Evolutionary conservation across 1,284 basidiomycete species (phyloP).

Genomic region (Testicularia cyperi): DNA sequence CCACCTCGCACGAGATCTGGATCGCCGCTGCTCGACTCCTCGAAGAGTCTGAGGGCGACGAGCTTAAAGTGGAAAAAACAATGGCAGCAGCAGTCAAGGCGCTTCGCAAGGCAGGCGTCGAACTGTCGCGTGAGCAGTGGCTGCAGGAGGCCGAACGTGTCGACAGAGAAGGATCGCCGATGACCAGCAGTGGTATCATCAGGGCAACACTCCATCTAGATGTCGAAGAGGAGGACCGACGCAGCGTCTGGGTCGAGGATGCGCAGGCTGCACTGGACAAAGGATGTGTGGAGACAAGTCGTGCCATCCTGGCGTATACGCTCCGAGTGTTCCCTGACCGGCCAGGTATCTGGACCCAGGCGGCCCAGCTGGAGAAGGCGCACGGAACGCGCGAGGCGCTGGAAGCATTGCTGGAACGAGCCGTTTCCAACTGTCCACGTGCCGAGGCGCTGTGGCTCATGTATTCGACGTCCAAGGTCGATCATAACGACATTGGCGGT

Average conservation of each 20-base stretch:
- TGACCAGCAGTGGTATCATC: constrained; percentile 90
- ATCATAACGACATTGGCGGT: constrained; percentile 74
- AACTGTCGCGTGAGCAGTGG: constrained; percentile 93
- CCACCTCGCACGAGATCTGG: constrained; percentile 97
- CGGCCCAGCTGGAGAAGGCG: constrained; percentile 85
- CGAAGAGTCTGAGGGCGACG: constrained; percentile 64
- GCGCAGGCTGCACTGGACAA: constrained; percentile 77
- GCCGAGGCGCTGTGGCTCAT: constrained; percentile 96
- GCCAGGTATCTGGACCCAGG: constrained; percentile 79
- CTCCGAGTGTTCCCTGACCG: constrained; percentile 86
- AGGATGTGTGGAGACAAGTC: constrained; percentile 76
- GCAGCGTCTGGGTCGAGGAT: constrained; percentile 88
- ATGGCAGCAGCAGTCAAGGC: constrained; percentile 80
- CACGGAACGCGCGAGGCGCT: constrained; percentile 81
- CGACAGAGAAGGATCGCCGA: constrained; percentile 78
- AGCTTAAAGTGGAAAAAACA: constrained; percentile 77
- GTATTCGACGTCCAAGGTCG: constrained; percentile 93
- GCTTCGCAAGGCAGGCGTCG: constrained; percentile 78
- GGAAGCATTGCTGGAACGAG: constrained; percentile 77
- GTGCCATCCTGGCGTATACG: constrained; percentile 85
- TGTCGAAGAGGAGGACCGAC: constrained; percentile 86
- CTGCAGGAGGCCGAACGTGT: constrained; percentile 89
- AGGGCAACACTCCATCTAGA: constrained; percentile 94
- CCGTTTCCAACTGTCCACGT: constrained; percentile 85
- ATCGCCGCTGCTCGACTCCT: constrained; percentile 89